Evolutionary conservation across 208 protist species (phyloP), one percentile per base, ranked within the genome.

Genomic region (Trypanosoma lewisi): DNA sequence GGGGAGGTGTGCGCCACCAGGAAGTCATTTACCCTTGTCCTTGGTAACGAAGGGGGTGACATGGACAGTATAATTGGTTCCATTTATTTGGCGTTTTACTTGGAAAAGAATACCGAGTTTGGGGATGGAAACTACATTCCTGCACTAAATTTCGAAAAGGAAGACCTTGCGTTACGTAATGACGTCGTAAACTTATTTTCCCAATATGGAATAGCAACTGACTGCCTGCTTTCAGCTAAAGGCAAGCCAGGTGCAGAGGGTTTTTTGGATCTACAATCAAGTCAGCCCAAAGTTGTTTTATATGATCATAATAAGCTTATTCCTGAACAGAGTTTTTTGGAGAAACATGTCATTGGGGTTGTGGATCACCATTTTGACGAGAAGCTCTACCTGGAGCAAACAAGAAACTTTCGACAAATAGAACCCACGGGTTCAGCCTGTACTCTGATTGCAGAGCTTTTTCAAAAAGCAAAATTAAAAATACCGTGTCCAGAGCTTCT

Each of bases 301-400:
- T 89, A 91, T 72, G 89, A 95, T 63, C 89, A 95, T 69, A 95
- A 95, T 60, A 83, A 79, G 45, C 77, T 91, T 42, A 73, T 60
- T n/a, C 57, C 60, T 16, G 57, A 47, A 27, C 80, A 93, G 45
- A 69, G 9, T 6, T 54, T 54, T 56, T 54, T 87, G 19, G 39
- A 39, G 7, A 49, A 69, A 9, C 65, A 47, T 27, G 76, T 95
- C 5, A 51, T 90, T 36, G 86, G 85, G 14, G 70, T 96, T 64
- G 62, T 96, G 4, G 89, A 96, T 52, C 89, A 96, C 54, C 89
- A 96, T 73, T 75, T 78, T 21, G 86, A 96, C 66, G 84, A 91
- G 45, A 56, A 87, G 28, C 50, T 83, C 11, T 87, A 91, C 62
- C 27, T 73, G 17, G 63, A 80, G 2, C 42, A 44, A 12, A 58